A percentile compares a stretch with the other conserved stretches of the same genome.
Evolutionary conservation across 768 basidiomycete species (phyloP).

Genomic region (Auriculariales sp.): DNA sequence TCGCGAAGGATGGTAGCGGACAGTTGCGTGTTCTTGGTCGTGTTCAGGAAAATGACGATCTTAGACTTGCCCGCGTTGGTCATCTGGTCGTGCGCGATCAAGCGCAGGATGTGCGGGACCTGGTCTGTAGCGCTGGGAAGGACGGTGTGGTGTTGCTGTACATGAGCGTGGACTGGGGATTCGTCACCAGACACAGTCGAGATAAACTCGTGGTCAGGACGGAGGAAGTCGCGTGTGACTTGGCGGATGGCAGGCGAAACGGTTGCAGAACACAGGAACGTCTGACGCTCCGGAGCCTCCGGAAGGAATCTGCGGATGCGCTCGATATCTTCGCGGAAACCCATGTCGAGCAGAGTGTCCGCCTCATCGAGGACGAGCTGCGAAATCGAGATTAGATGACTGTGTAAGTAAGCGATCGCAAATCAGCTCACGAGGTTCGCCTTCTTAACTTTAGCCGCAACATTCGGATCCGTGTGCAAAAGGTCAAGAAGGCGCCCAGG

Average conservation of each 20-base stretch:
- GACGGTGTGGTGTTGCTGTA: constrained; percentile 73
- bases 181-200: constrained; percentile 51
- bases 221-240: constrained; percentile 46
- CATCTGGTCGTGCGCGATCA: constrained; percentile 83
- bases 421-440: constrained; percentile 40
- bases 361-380: constrained; percentile 88
- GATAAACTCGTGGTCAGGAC: constrained; percentile 51
- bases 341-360: constrained; percentile 83
- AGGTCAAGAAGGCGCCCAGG: constrained; percentile 79
- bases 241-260: constrained; percentile 58
- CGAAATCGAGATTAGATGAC: constrained; percentile 1
- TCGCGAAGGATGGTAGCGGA: constrained; percentile 47
- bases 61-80: constrained; percentile 51
- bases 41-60: constrained; percentile 69
- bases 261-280: constrained; percentile 85
- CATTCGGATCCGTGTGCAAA: constrained; percentile 39
- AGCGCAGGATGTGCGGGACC: constrained; percentile 60
- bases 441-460: constrained; percentile 35
- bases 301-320: constrained; percentile 54
- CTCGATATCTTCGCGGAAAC: constrained; percentile 78
- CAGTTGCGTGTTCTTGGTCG: constrained; percentile 74
- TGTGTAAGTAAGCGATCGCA: background rate
- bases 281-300: constrained; percentile 54
- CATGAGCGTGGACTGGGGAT: constrained; percentile 54
- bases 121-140: constrained; percentile 52